A percentile compares a stretch with the other conserved stretches of the same genome.
These are phyloP conservation scores for Ophiognomonia clavigignenti-juglandacearum DNA, from an alignment of 2,329 filamentous ascomycete species.

Conservation along the genomic window DNA sequence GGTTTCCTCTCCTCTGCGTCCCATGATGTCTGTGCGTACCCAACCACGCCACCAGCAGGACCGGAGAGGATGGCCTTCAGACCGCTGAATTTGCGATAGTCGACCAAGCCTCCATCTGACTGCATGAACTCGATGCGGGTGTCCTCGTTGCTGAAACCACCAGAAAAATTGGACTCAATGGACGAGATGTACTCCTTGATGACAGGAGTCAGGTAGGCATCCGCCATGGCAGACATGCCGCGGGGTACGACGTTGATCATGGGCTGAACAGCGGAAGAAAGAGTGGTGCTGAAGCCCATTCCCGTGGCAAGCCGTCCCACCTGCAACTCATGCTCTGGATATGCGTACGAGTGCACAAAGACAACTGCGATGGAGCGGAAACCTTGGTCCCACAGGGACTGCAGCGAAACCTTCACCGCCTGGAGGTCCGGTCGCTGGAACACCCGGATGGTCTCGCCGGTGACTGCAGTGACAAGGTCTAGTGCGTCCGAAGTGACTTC, in stretches of 20 bases:
- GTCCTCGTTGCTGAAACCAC: conserved; percentile 25
- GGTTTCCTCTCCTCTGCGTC: conserved; percentile 62
- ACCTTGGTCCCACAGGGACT: conserved; percentile 28
- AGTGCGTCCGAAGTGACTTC: not conserved
- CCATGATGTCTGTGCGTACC: conserved; percentile 69
- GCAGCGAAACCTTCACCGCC: conserved; percentile 2
- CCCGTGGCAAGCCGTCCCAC: conserved; percentile 30
- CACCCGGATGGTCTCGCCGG: conserved; percentile 12
- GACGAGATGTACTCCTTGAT: conserved; percentile 34
- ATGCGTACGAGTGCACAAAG: conserved; percentile 71
- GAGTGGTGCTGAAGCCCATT: conserved; percentile 36
- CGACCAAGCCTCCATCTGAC: conserved; percentile 46
- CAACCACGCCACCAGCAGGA: conserved; percentile 73
- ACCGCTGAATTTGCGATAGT: conserved; percentile 61
- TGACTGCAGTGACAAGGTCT: conserved; percentile 9
- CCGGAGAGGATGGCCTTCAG: conserved; percentile 67
- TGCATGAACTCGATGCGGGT: conserved; percentile 70
- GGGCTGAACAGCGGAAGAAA: conserved; percentile 32
- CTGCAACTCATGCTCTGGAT: conserved; percentile 49
- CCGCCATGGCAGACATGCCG: conserved; percentile 37
- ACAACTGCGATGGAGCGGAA: conserved; percentile 50
- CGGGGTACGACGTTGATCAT: conserved; percentile 41
- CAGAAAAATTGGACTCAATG: conserved; percentile 31
- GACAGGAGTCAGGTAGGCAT: conserved; percentile 39
- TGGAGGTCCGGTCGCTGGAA: conserved; percentile 6